Conservation (phyloP, 768 basidiomycete species). For the Suillus weaverae region DNA sequence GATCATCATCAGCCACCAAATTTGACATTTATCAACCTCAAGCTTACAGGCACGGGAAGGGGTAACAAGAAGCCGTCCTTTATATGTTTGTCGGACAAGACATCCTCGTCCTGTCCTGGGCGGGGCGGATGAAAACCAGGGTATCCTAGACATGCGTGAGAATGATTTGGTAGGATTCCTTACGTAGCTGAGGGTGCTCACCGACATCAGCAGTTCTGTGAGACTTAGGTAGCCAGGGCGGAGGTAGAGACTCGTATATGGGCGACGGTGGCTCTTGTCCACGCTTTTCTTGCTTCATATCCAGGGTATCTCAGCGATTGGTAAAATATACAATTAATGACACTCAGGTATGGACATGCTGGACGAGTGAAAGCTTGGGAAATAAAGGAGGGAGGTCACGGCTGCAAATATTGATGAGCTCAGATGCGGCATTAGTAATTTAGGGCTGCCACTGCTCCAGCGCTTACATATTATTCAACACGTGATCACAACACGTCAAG, state of each 20-base stretch:
- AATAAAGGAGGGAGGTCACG: neutral
- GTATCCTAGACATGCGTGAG: conserved; percentile 50
- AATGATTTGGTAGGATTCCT: neutral
- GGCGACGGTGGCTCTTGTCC: conserved; percentile 37
- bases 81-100: conserved; percentile 61
- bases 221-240: conserved; percentile 68
- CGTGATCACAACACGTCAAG: neutral
- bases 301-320: neutral
- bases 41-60: conserved; percentile 58
- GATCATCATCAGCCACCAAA: neutral
- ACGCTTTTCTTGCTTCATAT: conserved; percentile 18
- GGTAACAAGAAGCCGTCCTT: conserved; percentile 61
- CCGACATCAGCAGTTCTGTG: conserved; percentile 73
- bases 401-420: neutral
- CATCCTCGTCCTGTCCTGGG: conserved; percentile 73
- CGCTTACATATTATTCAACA: neutral
- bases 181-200: conserved; percentile 25
- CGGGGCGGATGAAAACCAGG: conserved; percentile 75
- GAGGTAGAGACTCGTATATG: conserved; percentile 67
- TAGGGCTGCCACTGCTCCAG: neutral
- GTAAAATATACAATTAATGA: neutral
- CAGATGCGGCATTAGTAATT: conserved; percentile 1
- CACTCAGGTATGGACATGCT: conserved; percentile 4
- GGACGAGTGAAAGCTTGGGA: neutral
- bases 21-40: neutral